Evolutionary conservation across 352 stramenopile species (phyloP), one percentile per base, ranked within the genome.

Genomic region (Globisporangium barbulae): DNA sequence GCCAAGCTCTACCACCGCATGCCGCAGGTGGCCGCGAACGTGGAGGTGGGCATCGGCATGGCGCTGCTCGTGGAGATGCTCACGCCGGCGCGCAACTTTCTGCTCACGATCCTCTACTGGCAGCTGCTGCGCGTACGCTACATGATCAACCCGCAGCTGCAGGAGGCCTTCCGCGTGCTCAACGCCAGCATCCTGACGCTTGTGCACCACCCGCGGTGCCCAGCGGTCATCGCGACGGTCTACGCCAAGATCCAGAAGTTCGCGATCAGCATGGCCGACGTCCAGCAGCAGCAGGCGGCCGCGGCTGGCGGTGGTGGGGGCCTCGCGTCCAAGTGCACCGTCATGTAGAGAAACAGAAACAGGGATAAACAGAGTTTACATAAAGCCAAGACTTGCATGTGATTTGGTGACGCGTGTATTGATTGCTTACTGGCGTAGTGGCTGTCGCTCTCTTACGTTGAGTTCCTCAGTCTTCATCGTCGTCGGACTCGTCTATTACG

Each of bases 111-210:
- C 67, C 73, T 95, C 62, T 96, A 93, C 79, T 97, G 89, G 89
- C 89, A 97, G 74, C 76, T 95, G 61, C 71, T 97, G 57, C 89
- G 89, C 56, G 85, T 97, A 72, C 87, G 89, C 66, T 97, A 97
- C 78, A 97, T 97, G 89, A 91, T 94, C 72, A 94, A 85, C 47
- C 84, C 85, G 55, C 81, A 90, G 68, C 72, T 97, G 35, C 86
- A 94, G 68, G 81, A 95, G 45, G 79, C 81, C 12, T 97, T 96
- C 75, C 77, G 80, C 59, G 61, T 70, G 28, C 69, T 97, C 21
- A 88, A 97, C 70, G 53, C 66, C 17, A 76, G 68, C 42, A 82
- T 93, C 47, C 68, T 91, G 37, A 66, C 70, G 33, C 13, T 91
- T 41, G 77, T 84, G 52, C 72, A 82, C 57, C 84, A 93, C 67